These are phyloP conservation scores for Gossypium mustelinum DNA, from an alignment of 345 rosid species.

Conservation along the genomic window DNA sequence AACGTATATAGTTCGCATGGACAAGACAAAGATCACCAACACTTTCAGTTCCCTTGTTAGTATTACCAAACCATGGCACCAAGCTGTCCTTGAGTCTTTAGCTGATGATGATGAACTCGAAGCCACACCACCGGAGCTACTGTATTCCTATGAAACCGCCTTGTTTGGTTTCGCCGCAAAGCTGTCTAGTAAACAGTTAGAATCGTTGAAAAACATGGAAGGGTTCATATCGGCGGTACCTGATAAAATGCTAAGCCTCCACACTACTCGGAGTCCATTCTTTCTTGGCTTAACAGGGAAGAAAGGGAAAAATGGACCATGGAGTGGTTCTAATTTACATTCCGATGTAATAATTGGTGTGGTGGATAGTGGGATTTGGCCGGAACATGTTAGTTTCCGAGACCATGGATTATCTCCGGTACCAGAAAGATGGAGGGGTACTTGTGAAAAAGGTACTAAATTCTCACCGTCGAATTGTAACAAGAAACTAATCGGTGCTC, in stretches of 20 bases:
- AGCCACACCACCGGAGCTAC: conserved; percentile 36
- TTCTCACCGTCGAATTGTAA: conserved; percentile 57
- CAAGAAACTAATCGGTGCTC: conserved; percentile 75
- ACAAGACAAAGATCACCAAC: conserved; percentile 35
- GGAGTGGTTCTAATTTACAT: conserved; percentile 37
- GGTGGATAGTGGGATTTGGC: conserved; percentile 75
- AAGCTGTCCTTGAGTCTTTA: conserved; percentile 36
- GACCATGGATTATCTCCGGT: conserved; percentile 49
- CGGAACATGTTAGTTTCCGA: conserved; percentile 63
- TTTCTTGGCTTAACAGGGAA: conserved; percentile 63
- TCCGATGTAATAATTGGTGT: conserved; percentile 63
- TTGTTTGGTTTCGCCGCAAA: conserved; percentile 64
- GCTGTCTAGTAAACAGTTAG: conserved; percentile 49
- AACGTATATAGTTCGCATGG: conserved; percentile 61
- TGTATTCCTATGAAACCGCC: conserved; percentile 17
- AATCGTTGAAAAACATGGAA: conserved; percentile 34
- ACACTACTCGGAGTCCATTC: conserved; percentile 58
- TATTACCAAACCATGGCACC: conserved; percentile 29
- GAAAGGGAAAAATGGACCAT: conserved; percentile 49
- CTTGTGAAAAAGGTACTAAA: conserved; percentile 54
- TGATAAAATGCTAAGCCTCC: conserved; percentile 57
- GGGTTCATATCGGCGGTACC: conserved; percentile 60
- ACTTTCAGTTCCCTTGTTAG: conserved; percentile 5
- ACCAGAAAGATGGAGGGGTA: conserved; percentile 69
- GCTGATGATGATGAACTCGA: conserved; percentile 15